Base-by-base conservation (phyloP, 805 yeast species). In the Henningerozyma blattae region DNA sequence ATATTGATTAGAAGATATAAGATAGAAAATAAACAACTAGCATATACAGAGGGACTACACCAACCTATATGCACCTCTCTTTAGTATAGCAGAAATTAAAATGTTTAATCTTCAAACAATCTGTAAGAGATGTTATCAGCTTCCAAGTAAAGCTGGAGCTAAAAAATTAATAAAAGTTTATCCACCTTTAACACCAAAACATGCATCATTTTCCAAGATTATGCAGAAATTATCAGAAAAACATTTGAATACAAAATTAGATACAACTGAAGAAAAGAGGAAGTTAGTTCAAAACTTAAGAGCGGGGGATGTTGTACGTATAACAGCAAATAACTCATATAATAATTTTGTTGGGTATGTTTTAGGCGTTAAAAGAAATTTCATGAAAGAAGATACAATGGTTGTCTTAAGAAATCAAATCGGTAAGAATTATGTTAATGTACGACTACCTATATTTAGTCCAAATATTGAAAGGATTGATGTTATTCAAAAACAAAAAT, bases 331-430 rank as follows among this genome's bases (percentile, higher is more conserved):
- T 13, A 66, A 72, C 36, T 57, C 72, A 41, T 46, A 61, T 4
- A 73, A 78, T 52, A 72, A 78, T 35, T 77, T 84, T 42, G 66
- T 75, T 16, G 98, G 97, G 4, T 78, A 78, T 54, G 72, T 86
- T 2, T 61, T 89, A 35, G 86, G 82, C 34, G 67, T 86, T 36
- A 80, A 79, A 50, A 71, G 87, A 51, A 68, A 74, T 41, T 77
- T 75, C 27, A 60, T 81, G 29, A 30, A 38, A 13, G 58, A 54
- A 34, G 85, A 82, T 30, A 71, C 93, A 14, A 78, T 81, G 39
- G 59, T 89, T n/a, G 61, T 84, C 36, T 57, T 89, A 42, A 77
- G 98, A 65, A 84, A 86, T 54, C 84, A 80, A 52, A 65, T 84
- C 45, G 68, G 77, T 41, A 81, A 80, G 46, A 61, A 83, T n/a